These are phyloP conservation scores for Phoenix roebelenii DNA, from an alignment of 176 grass and related monocot genomes.

Conservation along the genomic window DNA sequence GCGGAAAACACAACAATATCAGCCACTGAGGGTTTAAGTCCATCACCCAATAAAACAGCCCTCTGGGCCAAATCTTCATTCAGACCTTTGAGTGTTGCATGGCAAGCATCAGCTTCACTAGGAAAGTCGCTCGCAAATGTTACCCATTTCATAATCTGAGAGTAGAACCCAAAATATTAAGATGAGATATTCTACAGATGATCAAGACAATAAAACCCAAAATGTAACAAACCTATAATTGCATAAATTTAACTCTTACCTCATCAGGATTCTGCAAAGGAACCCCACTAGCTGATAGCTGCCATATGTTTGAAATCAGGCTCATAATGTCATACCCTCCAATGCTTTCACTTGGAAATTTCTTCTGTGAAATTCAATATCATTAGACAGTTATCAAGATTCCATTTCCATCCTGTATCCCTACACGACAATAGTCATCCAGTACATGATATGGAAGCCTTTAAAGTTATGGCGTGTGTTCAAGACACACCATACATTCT, in stretches of 20 bases:
- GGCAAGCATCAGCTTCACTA: conserved; percentile 25
- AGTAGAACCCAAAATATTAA: conserved; percentile 8
- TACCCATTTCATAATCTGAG: conserved; percentile 65
- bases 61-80: conserved; percentile 74
- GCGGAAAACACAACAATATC: conserved; percentile 70
- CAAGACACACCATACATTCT: too few species aligned
- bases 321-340: conserved; percentile 42
- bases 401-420: too few species aligned
- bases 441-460: too few species aligned
- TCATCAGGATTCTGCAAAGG: conserved; percentile 39
- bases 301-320: conserved; percentile 38
- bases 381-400: conserved; percentile 9
- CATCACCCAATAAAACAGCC: conserved; percentile 48
- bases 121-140: conserved; percentile 62
- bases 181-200: neutral
- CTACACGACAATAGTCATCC: too few species aligned
- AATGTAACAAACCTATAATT: too few species aligned
- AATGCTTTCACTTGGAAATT: conserved; percentile 32
- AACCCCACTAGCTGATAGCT: conserved; percentile 1
- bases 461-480: too few species aligned
- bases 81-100: conserved; percentile 31
- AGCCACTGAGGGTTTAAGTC: conserved; percentile 55
- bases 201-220: too few species aligned
- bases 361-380: conserved; percentile 35
- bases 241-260: conserved; percentile 23